Base-by-base conservation (phyloP, 2,329 filamentous ascomycete species). In the Paecilomyces dactylethromorphus region DNA sequence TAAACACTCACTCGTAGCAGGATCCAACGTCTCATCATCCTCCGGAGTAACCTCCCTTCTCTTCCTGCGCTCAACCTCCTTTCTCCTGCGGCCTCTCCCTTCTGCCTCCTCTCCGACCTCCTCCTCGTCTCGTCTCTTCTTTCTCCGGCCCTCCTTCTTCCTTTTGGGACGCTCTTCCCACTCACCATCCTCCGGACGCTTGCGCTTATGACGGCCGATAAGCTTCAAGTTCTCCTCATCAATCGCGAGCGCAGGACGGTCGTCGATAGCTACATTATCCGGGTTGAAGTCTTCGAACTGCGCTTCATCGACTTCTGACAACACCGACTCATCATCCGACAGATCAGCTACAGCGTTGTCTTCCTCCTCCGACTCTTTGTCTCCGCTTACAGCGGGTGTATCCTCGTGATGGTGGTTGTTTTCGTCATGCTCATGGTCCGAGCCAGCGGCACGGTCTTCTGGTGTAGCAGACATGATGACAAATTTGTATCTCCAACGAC, bases 11-110 rank as follows among this genome's bases (percentile, higher is more conserved):
- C 90, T 84, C 78, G 96, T 91, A 74, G 94, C 91, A 0, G 92
- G 91, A 21, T 89, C 88, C 66, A 97, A 76, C 62, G 88, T 82
- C 68, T 91, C 90, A 61, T 96, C 91, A 64, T 90, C 86, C 4
- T 86, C 83, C 60, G 87, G 84, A 2, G 81, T 81, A 21, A 78
- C 74, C 64, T 79, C 81, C 45, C 76, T 77, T 61, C 78, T 81
- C 64, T 78, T 80, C 24, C 71, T 75, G 21, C 76, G 78, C 56
- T 78, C 80, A 22, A 70, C 75, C 22, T 71, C 72, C 56, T 80
- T 81, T 56, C 74, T 74, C 70, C 80, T 84, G 63, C 79, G 74
- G 59, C 82, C 79, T 69, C 82, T 83, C 22, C 81, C 81, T 57
- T 83, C 80, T 24, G 81, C 63, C 59, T 82, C 78, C 59, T 82